These are phyloP conservation scores for Corinectria fuckeliana DNA, from an alignment of 2,329 filamentous ascomycete genomes.

Conservation along the genomic window DNA sequence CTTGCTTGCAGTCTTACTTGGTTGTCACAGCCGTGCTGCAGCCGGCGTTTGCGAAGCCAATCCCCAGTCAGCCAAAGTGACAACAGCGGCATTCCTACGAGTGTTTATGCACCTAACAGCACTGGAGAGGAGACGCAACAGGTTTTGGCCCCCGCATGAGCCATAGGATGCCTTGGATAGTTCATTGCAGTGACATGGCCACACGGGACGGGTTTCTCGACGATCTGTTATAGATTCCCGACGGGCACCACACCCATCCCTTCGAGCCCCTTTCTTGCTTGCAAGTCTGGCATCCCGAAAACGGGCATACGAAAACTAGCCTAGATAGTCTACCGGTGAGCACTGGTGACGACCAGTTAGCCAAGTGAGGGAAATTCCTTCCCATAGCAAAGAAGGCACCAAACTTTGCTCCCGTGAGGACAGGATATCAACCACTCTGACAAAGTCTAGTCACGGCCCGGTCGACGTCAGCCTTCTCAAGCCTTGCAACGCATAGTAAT, in stretches of 20 bases:
- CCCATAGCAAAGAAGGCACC: too few species aligned
- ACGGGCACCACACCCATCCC: neutral
- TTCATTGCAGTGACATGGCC: neutral
- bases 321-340: too few species aligned
- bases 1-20: neutral
- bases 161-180: too few species aligned
- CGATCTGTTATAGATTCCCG: neutral
- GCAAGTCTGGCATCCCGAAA: too few species aligned
- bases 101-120: neutral
- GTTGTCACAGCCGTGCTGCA: neutral
- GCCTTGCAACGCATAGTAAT: too few species aligned
- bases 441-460: too few species aligned
- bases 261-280: neutral
- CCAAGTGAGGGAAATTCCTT: too few species aligned
- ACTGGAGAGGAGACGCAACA: neutral
- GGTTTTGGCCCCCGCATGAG: neutral
- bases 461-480: too few species aligned
- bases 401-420: too few species aligned
- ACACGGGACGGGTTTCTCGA: neutral
- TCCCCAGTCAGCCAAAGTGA: neutral
- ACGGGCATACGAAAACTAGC: too few species aligned
- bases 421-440: too few species aligned
- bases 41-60: constrained; percentile 9
- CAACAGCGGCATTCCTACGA: neutral
- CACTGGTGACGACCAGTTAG: too few species aligned